These are phyloP conservation scores for Zoysia matrella DNA, from an alignment of 202 grass and related monocot genomes.

Conservation along the genomic window DNA sequence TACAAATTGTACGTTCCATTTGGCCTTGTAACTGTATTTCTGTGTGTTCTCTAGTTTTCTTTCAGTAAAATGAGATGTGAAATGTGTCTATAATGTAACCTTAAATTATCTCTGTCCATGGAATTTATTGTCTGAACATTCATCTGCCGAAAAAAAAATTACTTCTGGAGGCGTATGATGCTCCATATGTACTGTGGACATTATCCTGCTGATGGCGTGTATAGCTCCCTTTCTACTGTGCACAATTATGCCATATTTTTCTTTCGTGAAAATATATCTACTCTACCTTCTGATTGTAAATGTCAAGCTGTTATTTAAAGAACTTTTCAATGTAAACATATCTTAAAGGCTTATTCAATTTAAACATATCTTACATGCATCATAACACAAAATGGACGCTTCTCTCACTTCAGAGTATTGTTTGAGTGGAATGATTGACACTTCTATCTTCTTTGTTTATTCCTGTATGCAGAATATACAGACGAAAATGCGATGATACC, in stretches of 20 bases:
- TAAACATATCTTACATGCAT: slow-evolving; percentile 2
- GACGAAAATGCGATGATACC: no score
- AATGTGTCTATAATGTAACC: background rate
- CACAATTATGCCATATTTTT: background rate
- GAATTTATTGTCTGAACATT: slow-evolving; percentile 11
- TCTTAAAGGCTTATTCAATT: background rate
- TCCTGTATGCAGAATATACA: slow-evolving; percentile 52
- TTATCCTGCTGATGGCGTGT: background rate
- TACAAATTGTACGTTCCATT: background rate
- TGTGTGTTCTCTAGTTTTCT: background rate
- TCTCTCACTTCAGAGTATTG: background rate
- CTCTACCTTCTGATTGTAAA: background rate
- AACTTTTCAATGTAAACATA: background rate
- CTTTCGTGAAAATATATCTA: background rate
- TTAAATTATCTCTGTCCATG: background rate
- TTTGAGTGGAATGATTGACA: slow-evolving; percentile 34
- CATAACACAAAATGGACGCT: background rate
- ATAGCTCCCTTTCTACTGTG: background rate
- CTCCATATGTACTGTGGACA: background rate
- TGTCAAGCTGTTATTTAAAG: background rate
- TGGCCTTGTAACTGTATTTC: background rate
- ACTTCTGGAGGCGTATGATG: background rate
- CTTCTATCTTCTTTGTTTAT: slow-evolving; percentile 34
- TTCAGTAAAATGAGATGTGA: slow-evolving; percentile 1
- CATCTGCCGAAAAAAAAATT: background rate